Evolutionary conservation across 805 yeast genomes (phyloP).

Genomic region (Hanseniaspora hatyaiensis): DNA sequence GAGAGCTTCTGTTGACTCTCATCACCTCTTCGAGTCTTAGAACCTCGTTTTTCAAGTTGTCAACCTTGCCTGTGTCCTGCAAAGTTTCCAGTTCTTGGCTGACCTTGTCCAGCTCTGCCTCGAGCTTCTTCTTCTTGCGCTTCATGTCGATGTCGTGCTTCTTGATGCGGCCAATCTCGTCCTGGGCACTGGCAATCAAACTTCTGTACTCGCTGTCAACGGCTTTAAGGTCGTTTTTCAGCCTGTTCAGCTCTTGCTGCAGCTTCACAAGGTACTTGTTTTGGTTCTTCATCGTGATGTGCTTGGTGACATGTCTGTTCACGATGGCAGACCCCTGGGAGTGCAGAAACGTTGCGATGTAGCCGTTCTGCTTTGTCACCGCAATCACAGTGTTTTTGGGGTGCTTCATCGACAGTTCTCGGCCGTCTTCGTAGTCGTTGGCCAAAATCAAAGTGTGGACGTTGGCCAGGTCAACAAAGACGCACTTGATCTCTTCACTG

Average conservation of each 20-base stretch:
- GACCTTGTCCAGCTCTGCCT: slow-evolving; percentile 22
- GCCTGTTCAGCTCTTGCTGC: slow-evolving; percentile 19
- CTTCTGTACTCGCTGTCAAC: neutral
- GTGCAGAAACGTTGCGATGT: slow-evolving; percentile 32
- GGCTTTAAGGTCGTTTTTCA: neutral
- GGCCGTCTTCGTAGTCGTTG: slow-evolving; percentile 42
- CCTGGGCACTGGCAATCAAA: too few species aligned
- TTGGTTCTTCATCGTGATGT: slow-evolving; percentile 13
- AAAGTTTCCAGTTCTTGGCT: slow-evolving; percentile 24
- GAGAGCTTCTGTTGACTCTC: slow-evolving; percentile 22
- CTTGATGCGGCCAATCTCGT: too few species aligned
- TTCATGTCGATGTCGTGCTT: too few species aligned
- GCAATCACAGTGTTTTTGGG: slow-evolving; percentile 19
- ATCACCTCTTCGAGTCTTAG: slow-evolving; percentile 23
- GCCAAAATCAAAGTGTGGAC: slow-evolving; percentile 51
- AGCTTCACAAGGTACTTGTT: slow-evolving; percentile 14
- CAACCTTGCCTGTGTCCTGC: slow-evolving; percentile 25
- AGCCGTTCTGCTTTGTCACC: slow-evolving; percentile 25
- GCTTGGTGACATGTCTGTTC: neutral
- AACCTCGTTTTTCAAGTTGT: slow-evolving; percentile 22
- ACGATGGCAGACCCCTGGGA: slow-evolving; percentile 29
- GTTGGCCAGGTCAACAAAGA: slow-evolving; percentile 50
- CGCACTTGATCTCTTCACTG: slow-evolving; percentile 43
- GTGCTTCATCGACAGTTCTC: slow-evolving; percentile 30
- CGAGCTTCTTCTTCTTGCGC: too few species aligned